Evolutionary conservation across 805 yeast genomes (phyloP).

Genomic region (Saccharomycopsis microspora): DNA sequence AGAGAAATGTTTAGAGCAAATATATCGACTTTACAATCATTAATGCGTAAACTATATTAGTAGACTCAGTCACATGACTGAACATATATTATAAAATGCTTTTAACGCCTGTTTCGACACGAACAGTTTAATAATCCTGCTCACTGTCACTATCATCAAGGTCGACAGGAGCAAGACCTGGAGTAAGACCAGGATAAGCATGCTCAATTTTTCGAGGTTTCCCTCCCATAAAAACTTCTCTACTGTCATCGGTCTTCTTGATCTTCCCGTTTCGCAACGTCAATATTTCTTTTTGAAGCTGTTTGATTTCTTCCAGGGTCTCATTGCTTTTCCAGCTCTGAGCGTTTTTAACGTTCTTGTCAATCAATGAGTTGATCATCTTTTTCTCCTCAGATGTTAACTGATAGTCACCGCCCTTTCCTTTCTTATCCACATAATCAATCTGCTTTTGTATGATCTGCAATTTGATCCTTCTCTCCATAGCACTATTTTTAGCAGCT

Average conservation of each 20-base stretch:
- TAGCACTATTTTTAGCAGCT: conserved; percentile 21
- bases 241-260: conserved; percentile 19
- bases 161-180: conserved; percentile 80
- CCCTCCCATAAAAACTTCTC: conserved; percentile 24
- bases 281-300: conserved; percentile 32
- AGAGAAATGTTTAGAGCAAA: too few relatives aligned
- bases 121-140: not conserved
- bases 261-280: conserved; percentile 30
- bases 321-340: conserved; percentile 24
- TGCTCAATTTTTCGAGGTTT: conserved; percentile 18
- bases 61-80: too few relatives aligned
- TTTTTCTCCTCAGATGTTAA: conserved; percentile 25
- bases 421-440: not conserved
- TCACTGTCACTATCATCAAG: conserved; percentile 29
- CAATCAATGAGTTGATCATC: conserved; percentile 25
- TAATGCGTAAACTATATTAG: too few relatives aligned
- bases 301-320: conserved; percentile 29
- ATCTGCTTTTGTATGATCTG: conserved; percentile 24
- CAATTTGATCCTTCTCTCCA: conserved; percentile 24
- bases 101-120: too few relatives aligned
- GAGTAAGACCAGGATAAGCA: conserved; percentile 56
- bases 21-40: too few relatives aligned
- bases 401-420: conserved; percentile 17
- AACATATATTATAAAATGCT: too few relatives aligned
- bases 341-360: conserved; percentile 27